Base-by-base conservation (phyloP, 345 rosid species). In the Anastatica hierochuntica region DNA sequence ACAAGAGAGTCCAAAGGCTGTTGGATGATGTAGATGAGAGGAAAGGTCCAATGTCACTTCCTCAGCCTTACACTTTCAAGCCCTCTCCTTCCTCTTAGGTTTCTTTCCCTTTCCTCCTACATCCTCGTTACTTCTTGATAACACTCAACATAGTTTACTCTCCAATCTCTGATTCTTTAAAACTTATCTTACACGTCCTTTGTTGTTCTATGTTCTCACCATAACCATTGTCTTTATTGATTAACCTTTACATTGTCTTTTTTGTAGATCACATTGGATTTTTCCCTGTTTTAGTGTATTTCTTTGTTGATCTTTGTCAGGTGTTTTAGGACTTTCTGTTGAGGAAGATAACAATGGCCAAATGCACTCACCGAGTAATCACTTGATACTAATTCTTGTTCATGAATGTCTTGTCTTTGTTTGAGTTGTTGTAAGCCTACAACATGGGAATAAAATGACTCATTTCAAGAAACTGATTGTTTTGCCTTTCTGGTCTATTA, bases 11-110 rank as follows among this genome's bases (percentile, higher is more conserved):
- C 13, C 75, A 67, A 50, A 83, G 92, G 71, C 61, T 80, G 47
- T 72, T 85, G 63, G 95, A 83, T 47, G 97, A 83, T 57, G 71
- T 55, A 56, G 78, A 72, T 38, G 49, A 76, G 26, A 83, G 83
- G 83, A 72, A 79, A 68, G 90, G 94, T 77, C 95, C 85, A 60
- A 49, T 83, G 63, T 71, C 70, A 36, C 81, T 85, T 48, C 95
- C 88, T 44, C 95, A 88, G 75, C 82, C 85, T 38, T 82, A 72
- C 69, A 88, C 96, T 31, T 79, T 81, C 82, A 82, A 84, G 51
- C 76, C 87, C 14, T 47, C 74, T 14, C 69, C 85, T 30, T 34
- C 66, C 49, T 47, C 57, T 34, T 60, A 45, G 45, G 0, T 21
- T 15, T 27, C 10, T 57, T 57, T 40, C 48, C 33, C 10, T 29